These are phyloP conservation scores for Spathaspora girioi DNA, from an alignment of 805 yeast species.

Conservation along the genomic window DNA sequence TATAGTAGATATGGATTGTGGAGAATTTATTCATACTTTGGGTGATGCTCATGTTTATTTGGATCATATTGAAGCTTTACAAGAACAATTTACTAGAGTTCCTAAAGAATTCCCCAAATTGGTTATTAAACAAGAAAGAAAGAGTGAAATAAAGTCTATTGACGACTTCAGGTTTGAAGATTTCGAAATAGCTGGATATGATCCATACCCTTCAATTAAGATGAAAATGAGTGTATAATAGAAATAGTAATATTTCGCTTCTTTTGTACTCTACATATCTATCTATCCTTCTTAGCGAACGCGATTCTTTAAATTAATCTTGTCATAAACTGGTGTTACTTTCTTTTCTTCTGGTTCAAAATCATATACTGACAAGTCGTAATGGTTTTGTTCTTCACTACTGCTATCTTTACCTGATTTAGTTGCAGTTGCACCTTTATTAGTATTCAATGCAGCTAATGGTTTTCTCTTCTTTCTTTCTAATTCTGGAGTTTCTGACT, in stretches of 20 bases:
- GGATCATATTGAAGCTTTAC: slow-evolving; percentile 89
- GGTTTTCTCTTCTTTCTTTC: slow-evolving; percentile 14
- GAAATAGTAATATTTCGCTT: background rate
- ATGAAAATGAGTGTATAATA: slow-evolving; percentile 95
- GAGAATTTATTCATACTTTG: slow-evolving; percentile 90
- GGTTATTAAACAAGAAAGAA: slow-evolving; percentile 55
- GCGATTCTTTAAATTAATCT: slow-evolving; percentile 7
- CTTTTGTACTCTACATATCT: slow-evolving; percentile 2
- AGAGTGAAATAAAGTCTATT: slow-evolving; percentile 50
- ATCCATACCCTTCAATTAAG: slow-evolving; percentile 78
- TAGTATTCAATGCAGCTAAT: slow-evolving; percentile 12
- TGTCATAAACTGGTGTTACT: background rate
- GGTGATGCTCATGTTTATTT: slow-evolving; percentile 96
- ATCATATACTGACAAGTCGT: slow-evolving; percentile 40
- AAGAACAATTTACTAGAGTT: slow-evolving; percentile 68
- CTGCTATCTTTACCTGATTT: background rate
- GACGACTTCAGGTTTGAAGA: slow-evolving; percentile 90
- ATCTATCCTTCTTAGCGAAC: slow-evolving; percentile 1
- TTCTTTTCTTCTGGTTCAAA: slow-evolving; percentile 19
- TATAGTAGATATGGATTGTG: slow-evolving; percentile 91
- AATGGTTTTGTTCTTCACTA: background rate
- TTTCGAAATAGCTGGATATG: slow-evolving; percentile 73
- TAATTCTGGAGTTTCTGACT: slow-evolving; percentile 4
- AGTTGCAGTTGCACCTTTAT: background rate
- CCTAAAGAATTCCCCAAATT: slow-evolving; percentile 84